These are phyloP conservation scores for Hirsutella minnesotensis DNA, from an alignment of 2,329 filamentous ascomycete species.

Conservation along the genomic window DNA sequence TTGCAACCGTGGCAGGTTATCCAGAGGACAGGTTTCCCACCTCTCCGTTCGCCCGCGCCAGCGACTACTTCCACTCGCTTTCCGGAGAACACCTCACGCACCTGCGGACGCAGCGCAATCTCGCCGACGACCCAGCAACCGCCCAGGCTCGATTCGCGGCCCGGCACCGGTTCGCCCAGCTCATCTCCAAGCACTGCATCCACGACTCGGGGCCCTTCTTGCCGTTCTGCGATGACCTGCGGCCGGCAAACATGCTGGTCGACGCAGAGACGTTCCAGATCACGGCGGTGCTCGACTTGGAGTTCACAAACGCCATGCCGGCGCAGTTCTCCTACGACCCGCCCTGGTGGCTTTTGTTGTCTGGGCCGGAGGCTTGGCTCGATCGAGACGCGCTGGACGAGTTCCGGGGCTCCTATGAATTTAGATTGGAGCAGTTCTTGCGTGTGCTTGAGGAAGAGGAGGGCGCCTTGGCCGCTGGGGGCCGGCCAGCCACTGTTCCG, in stretches of 20 bases:
- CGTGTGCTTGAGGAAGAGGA: constrained; percentile 18
- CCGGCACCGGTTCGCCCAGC: constrained; percentile 18
- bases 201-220: constrained; percentile 22
- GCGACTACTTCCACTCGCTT: constrained; percentile 18
- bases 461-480: constrained; percentile 1
- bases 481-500: neutral
- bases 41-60: constrained; percentile 15
- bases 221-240: constrained; percentile 26
- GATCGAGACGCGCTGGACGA: constrained; percentile 9
- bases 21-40: constrained; percentile 16
- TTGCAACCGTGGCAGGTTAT: constrained; percentile 18
- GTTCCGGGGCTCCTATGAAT: constrained; percentile 15
- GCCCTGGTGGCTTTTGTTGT: constrained; percentile 26
- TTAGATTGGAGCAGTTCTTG: constrained; percentile 24
- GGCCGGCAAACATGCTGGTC: constrained; percentile 24
- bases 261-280: constrained; percentile 22
- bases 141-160: constrained; percentile 19
- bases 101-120: constrained; percentile 19
- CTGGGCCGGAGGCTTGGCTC: constrained; percentile 13
- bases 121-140: constrained; percentile 14
- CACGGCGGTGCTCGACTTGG: constrained; percentile 24
- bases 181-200: constrained; percentile 16
- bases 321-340: constrained; percentile 23
- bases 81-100: constrained; percentile 14
- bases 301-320: constrained; percentile 29